A percentile compares a stretch with the other conserved stretches of the same genome.
phyloP scores from a whole-genome alignment of 345 rosid genomes.

The Linum tenue region DNA sequence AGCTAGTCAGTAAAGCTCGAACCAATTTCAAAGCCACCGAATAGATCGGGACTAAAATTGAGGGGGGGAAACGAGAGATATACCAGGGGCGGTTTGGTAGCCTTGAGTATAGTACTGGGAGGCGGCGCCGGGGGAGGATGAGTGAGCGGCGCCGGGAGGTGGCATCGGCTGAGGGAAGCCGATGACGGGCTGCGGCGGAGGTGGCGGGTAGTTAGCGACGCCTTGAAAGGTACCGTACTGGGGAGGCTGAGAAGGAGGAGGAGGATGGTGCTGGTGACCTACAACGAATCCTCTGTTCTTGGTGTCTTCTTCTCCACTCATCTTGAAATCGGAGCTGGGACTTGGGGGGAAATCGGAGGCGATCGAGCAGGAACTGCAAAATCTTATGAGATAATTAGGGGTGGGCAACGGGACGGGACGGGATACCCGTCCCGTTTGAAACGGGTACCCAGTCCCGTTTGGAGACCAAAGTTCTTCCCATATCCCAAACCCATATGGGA shows the following conservation, averaged over 20 bases:
- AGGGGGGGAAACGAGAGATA: not conserved
- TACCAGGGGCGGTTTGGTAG: constrained; percentile 71
- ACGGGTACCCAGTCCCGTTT: too few relatives aligned
- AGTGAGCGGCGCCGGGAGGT: constrained; percentile 48
- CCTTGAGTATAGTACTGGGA: constrained; percentile 49
- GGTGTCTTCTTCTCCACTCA: too few relatives aligned
- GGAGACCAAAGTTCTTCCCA: too few relatives aligned
- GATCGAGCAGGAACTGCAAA: too few relatives aligned
- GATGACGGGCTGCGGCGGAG: constrained; percentile 38
- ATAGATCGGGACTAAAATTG: too few relatives aligned
- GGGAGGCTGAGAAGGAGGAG: not conserved
- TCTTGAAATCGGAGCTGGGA: too few relatives aligned
- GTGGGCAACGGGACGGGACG: too few relatives aligned
- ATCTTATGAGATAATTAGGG: too few relatives aligned
- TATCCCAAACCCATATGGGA: too few relatives aligned
- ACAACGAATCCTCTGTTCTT: not conserved
- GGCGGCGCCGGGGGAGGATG: constrained; percentile 20
- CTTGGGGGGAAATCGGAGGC: not conserved
- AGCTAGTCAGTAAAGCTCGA: not conserved
- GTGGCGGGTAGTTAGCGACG: constrained; percentile 67
- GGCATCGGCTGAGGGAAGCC: constrained; percentile 87
- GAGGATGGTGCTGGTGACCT: constrained; percentile 4
- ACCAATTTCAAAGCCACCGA: too few relatives aligned
- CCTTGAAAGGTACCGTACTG: constrained; percentile 98
- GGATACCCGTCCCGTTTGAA: too few relatives aligned